Evolutionary conservation across 768 basidiomycete genomes (phyloP), one percentile per base, ranked within the genome.

Genomic region (Mycena metata): DNA sequence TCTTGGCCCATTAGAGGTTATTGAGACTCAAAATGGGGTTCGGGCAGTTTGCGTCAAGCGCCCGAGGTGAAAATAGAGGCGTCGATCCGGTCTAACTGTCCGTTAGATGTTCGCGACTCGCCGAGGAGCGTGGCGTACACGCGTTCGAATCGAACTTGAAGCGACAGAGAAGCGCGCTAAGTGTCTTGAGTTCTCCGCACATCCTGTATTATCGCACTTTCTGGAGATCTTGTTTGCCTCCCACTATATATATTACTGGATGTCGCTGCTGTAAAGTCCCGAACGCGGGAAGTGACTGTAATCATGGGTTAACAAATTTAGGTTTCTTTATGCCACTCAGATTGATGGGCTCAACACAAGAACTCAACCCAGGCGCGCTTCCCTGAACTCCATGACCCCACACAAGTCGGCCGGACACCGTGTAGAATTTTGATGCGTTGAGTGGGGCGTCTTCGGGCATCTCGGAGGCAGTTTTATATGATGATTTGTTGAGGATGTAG

Each of bases 11-110:
- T 57, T 50, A 6, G 23, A 35, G 16, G 3, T 24, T 66, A 66
- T 52, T 45, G 17, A 10, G 17, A 7, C 35, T 24, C 24, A 65
- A 51, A 19, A 33, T 41, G 23, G 39, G 45, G 26, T 33, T 41
- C 11, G 21, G 51, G 33, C 64, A 43, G 7, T 43, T 58, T 52
- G 26, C 33, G 56, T 65, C 64, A 65, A 65, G 56, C 64, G 57
- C 56, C 49, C 41, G 17, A 1, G 7, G 26, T 13, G 15, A 39
- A 39, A 26, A 39, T 23, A 62, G 39, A 42, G 60, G 5, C 15
- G 64, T 59, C 64, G 64, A 65, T 65, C 64, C 64, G 52, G 42
- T 51, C 36, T 42, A 24, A 42, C n/a, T 36, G 26, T 33, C 15
- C 36, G 24, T 42, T 46, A 17, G 10, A 39, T 42, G 19, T 13